Base-by-base conservation (phyloP, 352 stramenopile species). In the Globisporangium apiculatum region DNA sequence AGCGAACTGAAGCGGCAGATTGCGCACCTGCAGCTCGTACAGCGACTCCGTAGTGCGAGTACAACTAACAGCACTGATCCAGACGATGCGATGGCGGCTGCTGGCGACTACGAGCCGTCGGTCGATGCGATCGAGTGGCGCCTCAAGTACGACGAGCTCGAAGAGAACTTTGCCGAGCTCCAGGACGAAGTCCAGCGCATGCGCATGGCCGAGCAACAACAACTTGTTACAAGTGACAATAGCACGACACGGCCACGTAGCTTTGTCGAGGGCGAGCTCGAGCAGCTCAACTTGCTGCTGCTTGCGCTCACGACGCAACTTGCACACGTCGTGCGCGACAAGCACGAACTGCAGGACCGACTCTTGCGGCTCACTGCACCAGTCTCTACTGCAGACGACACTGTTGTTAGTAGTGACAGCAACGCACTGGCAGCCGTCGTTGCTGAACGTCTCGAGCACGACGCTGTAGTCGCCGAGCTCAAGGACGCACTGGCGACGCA, bases 121-220 rank as follows among this genome's bases (percentile, higher is more conserved):
- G 64, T 72, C 11, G 82, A 91, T 62, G 79, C 84, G 17, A 87
- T 94, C 49, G 82, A 91, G 58, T 94, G 82, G 84, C 69, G 82
- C 15, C 76, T 91, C 58, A 94, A 90, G 60, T 91, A 86, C 53
- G 84, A 93, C 64, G 79, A 93, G 51, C 65, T 91, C 41, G 75
- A 90, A 55, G 75, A 91, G 50, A 67, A 69, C 5, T 79, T 79
- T 18, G 49, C 63, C 3, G 67, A 82, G 42, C 62, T 89, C 1
- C 75, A 90, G 54, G 71, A 87, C 0, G 69, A 75, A 36, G 14
- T 81, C 42, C 62, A 77, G 38, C 63, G 67, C 12, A 55, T 49
- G 53, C 53, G 62, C 12, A 51, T 67, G 36, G 45, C 41, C 3
- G 61, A 53, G 4, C 24, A 31, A 31, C 24, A 31, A 31, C 60